phyloP scores from a whole-genome alignment of 805 yeast genomes.

The Candida quercuum region DNA sequence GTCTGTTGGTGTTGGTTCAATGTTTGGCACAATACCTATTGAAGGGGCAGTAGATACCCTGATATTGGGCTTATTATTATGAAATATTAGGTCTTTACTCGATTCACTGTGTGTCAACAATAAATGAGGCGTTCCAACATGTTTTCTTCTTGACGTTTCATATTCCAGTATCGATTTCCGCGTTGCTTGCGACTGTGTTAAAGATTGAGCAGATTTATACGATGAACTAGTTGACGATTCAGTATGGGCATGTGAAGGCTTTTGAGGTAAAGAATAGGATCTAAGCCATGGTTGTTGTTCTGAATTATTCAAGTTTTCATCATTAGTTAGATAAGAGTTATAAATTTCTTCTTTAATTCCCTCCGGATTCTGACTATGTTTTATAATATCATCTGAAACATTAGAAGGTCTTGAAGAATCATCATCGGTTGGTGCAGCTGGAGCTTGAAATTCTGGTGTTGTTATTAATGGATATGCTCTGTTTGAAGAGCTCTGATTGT shows the following conservation, averaged over 20 bases:
- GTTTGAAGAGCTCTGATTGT: background rate
- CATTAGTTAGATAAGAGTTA: too few species aligned
- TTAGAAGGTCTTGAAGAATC: background rate
- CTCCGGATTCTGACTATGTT: conserved; percentile 1
- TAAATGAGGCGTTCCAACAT: conserved; percentile 18
- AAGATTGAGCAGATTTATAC: conserved; percentile 6
- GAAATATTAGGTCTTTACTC: background rate
- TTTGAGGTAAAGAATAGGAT: background rate
- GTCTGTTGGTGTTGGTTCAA: background rate
- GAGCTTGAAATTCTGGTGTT: conserved; percentile 9
- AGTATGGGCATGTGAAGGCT: conserved; percentile 1
- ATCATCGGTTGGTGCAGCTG: conserved; percentile 9
- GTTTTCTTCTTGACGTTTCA: conserved; percentile 21
- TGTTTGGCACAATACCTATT: background rate
- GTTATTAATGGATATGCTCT: background rate
- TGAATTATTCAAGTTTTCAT: too few species aligned
- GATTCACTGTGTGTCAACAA: conserved; percentile 4
- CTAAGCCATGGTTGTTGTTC: too few species aligned
- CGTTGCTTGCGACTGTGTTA: conserved; percentile 1
- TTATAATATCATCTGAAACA: background rate
- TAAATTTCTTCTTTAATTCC: too few species aligned
- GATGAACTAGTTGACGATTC: conserved; percentile 8
- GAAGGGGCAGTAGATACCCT: background rate
- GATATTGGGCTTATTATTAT: background rate
- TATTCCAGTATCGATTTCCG: conserved; percentile 13